phyloP scores from a whole-genome alignment of 1,139 yeast genomes.

The Debaryomyces singareniensis region DNA sequence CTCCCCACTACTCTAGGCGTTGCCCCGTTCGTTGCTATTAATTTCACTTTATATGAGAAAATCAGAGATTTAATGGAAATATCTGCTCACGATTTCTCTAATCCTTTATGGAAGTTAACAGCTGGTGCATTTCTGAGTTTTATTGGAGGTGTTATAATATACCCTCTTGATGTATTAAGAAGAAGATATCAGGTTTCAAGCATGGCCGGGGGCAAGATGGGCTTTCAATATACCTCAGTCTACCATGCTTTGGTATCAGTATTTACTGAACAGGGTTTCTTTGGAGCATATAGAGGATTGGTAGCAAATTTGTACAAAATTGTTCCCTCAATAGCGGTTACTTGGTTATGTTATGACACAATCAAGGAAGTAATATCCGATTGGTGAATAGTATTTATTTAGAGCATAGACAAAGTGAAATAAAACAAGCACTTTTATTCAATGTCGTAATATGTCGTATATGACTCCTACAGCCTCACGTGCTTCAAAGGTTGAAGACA shows the following conservation, averaged over 20 bases:
- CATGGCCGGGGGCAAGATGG: slow-evolving; percentile 72
- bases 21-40: slow-evolving; percentile 92
- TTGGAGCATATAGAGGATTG: slow-evolving; percentile 84
- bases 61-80: slow-evolving; percentile 52
- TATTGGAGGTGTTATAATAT: slow-evolving; percentile 76
- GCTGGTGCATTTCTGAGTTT: slow-evolving; percentile 74
- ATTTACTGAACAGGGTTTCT: slow-evolving; percentile 64
- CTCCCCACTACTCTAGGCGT: slow-evolving; percentile 89
- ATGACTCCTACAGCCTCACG: too few species aligned
- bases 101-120: slow-evolving; percentile 53
- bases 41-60: slow-evolving; percentile 84
- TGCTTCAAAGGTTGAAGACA: too few species aligned
- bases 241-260: slow-evolving; percentile 66
- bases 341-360: slow-evolving; percentile 82
- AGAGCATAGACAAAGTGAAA: too few species aligned
- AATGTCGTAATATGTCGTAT: too few species aligned
- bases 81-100: slow-evolving; percentile 29
- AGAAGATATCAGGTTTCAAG: slow-evolving; percentile 87
- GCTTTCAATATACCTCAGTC: slow-evolving; percentile 73
- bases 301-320: slow-evolving; percentile 86
- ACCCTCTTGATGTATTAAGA: slow-evolving; percentile 85
- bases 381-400: too few species aligned
- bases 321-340: slow-evolving; percentile 92
- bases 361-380: slow-evolving; percentile 36
- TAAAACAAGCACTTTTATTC: too few species aligned